These are phyloP conservation scores for Plasmodium blacklocki DNA, from an alignment of 169 alveolate genomes.

Conservation along the genomic window DNA sequence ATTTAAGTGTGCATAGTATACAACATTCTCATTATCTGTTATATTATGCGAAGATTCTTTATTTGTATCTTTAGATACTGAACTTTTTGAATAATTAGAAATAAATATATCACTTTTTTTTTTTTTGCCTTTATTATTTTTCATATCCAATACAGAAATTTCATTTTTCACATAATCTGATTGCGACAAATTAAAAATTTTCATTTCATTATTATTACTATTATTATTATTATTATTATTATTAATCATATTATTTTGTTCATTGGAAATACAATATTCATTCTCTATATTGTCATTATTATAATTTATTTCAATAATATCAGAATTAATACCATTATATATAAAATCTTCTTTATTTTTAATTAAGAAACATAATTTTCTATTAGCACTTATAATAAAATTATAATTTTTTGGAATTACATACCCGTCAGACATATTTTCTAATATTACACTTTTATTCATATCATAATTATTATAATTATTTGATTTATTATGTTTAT, in stretches of 20 bases:
- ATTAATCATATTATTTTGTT: too few relatives aligned
- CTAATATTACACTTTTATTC: slow-evolving; percentile 39
- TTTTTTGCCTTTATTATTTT: too few relatives aligned
- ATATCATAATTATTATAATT: background rate
- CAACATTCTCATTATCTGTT: too few relatives aligned
- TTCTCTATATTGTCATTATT: background rate
- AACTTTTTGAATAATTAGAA: too few relatives aligned
- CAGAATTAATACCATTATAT: slow-evolving; percentile 53
- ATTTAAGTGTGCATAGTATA: too few relatives aligned
- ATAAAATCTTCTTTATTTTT: slow-evolving; percentile 42
- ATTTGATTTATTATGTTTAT: background rate
- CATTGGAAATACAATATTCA: background rate
- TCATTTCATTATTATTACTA: too few relatives aligned
- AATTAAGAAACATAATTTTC: slow-evolving; percentile 47
- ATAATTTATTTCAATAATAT: slow-evolving; percentile 66
- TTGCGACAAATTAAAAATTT: too few relatives aligned
- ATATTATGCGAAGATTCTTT: too few relatives aligned
- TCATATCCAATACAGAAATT: too few relatives aligned
- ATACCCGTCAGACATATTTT: slow-evolving; percentile 72
- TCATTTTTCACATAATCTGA: too few relatives aligned
- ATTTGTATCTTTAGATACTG: too few relatives aligned
- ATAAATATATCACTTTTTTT: background rate
- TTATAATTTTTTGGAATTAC: slow-evolving; percentile 62
- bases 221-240: too few relatives aligned
- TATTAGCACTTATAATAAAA: slow-evolving; percentile 53